A percentile compares a stretch with the other conserved stretches of the same genome.
Evolutionary conservation across 371 early-diverging fungal genomes (phyloP).

Genomic region (Amoeboaphelidium occidentale): DNA sequence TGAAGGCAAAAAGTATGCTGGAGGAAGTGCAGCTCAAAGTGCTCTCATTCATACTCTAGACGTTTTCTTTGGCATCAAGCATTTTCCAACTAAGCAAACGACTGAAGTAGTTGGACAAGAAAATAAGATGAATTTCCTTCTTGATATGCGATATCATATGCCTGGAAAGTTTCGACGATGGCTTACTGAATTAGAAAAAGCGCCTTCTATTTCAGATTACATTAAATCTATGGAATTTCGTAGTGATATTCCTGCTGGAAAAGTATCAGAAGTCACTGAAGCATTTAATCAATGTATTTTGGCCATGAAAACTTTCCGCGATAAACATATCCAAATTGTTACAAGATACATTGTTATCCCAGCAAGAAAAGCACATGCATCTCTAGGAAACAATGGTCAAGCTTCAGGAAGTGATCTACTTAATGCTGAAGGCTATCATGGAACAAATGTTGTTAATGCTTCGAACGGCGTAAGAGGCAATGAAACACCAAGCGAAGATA

Average conservation of each 20-base stretch:
- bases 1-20: neutral
- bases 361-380: slow-evolving; percentile 39
- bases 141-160: slow-evolving; percentile 82
- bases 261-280: slow-evolving; percentile 13
- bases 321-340: slow-evolving; percentile 74
- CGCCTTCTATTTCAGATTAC: slow-evolving; percentile 12
- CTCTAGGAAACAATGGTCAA: no score
- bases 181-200: slow-evolving; percentile 41
- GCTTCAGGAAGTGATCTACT: no score
- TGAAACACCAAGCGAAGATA: slow-evolving; percentile 1
- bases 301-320: slow-evolving; percentile 58
- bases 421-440: no score
- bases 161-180: slow-evolving; percentile 63
- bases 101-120: neutral
- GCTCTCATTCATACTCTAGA: slow-evolving; percentile 78
- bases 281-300: slow-evolving; percentile 50
- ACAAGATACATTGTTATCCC: slow-evolving; percentile 70
- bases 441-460: neutral
- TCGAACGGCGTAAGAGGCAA: neutral
- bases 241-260: no score
- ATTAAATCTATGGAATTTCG: no score
- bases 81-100: slow-evolving; percentile 31
- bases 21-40: slow-evolving; percentile 54
- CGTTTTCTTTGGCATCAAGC: slow-evolving; percentile 68
- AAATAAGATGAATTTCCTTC: slow-evolving; percentile 18